Evolutionary conservation across 139 green algal species (phyloP), one percentile per base, ranked within the genome.

Genomic region (Tetratostichococcus sp.): DNA sequence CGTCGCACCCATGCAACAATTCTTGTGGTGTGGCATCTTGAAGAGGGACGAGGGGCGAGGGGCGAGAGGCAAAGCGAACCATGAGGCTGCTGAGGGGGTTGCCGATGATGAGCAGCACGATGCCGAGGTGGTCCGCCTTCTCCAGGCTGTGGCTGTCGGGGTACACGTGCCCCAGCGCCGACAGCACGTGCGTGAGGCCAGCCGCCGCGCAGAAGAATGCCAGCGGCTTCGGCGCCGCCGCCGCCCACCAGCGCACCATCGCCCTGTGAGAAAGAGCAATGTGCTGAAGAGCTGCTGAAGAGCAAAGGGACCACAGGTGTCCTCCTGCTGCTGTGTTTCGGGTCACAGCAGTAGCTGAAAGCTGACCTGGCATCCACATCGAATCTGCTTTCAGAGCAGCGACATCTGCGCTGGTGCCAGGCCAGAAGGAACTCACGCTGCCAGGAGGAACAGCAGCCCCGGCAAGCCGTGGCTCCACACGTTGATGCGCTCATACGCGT

Each of bases 401-500:
- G n/a, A n/a, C n/a, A n/a, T n/a, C n/a, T n/a, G n/a, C n/a, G n/a
- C n/a, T n/a, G n/a, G n/a, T n/a, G n/a, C n/a, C n/a, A n/a, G n/a
- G n/a, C n/a, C n/a, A n/a, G n/a, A n/a, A n/a, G n/a, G n/a, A n/a
- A 17, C 35, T 71, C 71, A 92, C 88, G 83, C 88, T 22, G 92
- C 72, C 30, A 77, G 2, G 33, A 92, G 34, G 35, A 97, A 88
- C 0, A 71, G 42, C 0, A 82, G 11, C 0, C 84, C 86, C 0
- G 92, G 92, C 1, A 93, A n/a, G 17, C 79, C 82, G 58, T 97
- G 92, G 23, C 73, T 88, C 90, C 90, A 97, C 50, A 97, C 88
- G 73, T 96, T 96, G 30, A 97, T 82, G 19, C 90, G 79, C 72
- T 97, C 92, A 65, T 97, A 97, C 0, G 87, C 83, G 71, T 97